Evolutionary conservation across 2,329 filamentous ascomycete genomes (phyloP), one percentile per base, ranked within the genome.

Genomic region (Penicillium rolfsii): DNA sequence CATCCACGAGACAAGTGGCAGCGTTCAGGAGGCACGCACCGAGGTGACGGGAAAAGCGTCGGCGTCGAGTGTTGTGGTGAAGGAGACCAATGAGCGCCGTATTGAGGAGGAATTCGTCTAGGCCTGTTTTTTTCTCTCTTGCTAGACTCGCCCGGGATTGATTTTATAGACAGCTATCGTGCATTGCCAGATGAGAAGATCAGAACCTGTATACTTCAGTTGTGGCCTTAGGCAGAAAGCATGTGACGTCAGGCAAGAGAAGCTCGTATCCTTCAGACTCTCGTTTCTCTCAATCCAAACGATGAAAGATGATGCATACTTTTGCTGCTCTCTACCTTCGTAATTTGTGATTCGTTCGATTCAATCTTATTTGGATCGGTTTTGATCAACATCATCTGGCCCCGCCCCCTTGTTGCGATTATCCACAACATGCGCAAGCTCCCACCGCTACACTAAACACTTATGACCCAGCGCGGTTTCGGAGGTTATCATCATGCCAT

Each of bases 101-200:
- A 48, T 62, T 57, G 63, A 64, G 22, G 62, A 67, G 1, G 62
- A 66, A 28, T 65, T 68, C 26, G 36, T 66, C 16, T 67, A 61
- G 55, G 19, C 26, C 4, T 22, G 19, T 33, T 6, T 24, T 33
- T 5, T 3, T 7, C 5, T 11, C 22, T 49, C 16, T 12, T 12
- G 22, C 4, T 5, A 6, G 5, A 40, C 19, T 28, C n/a, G 38
- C 1, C 22, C 24, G 19, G 19, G 4, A 43, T 26, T 50, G 24
- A 6, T 30, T n/a, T 48, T 48, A 43, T 48, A 48, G 45, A 30
- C 26, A 48, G 43, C 3, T 24, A 26, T n/a, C 9, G 30, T 30
- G 24, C 5, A 14, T 30, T 48, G 26, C 26, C n/a, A 48, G 30
- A n/a, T 22, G 5, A 43, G 48, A 45, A 38, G 12, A n/a, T 11